Evolutionary conservation across 495 filamentous ascomycete genomes (phyloP).

Genomic region (Hyphodiscus hymeniophilus): DNA sequence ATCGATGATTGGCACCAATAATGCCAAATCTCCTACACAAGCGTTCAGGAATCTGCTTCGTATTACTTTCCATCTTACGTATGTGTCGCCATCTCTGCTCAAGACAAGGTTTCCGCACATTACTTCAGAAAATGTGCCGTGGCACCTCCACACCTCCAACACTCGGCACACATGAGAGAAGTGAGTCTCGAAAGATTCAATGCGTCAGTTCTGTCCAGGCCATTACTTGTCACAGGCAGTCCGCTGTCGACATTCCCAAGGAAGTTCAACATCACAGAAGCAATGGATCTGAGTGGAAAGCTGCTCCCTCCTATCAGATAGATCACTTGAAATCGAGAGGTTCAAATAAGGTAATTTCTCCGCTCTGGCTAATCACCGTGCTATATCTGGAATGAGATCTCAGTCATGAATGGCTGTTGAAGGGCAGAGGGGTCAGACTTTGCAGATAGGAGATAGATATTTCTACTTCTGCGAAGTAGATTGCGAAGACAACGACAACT

Average conservation of each 20-base stretch:
- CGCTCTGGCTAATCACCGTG: conserved; percentile 41
- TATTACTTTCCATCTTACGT: conserved; percentile 1
- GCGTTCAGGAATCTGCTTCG: conserved; percentile 37
- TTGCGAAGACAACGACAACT: conserved; percentile 37
- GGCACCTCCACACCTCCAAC: conserved; percentile 33
- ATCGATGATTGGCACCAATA: conserved; percentile 41
- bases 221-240: no score
- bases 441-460: conserved; percentile 44
- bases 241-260: conserved; percentile 33
- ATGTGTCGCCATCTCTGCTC: no score
- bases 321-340: conserved; percentile 45
- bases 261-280: conserved; percentile 28
- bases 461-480: conserved; percentile 41
- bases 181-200: conserved; percentile 28
- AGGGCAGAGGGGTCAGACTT: conserved; percentile 18
- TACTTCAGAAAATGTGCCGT: conserved; percentile 34
- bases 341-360: conserved; percentile 27
- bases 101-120: conserved; percentile 19
- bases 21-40: conserved; percentile 41
- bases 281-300: conserved; percentile 44
- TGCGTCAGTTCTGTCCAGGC: no score
- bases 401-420: conserved; percentile 6
- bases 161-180: conserved; percentile 33
- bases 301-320: conserved; percentile 45
- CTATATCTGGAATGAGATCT: conserved; percentile 31